Evolutionary conservation across 208 protist genomes (phyloP), one percentile per base, ranked within the genome.

Genomic region (Blechomonas ayalai): DNA sequence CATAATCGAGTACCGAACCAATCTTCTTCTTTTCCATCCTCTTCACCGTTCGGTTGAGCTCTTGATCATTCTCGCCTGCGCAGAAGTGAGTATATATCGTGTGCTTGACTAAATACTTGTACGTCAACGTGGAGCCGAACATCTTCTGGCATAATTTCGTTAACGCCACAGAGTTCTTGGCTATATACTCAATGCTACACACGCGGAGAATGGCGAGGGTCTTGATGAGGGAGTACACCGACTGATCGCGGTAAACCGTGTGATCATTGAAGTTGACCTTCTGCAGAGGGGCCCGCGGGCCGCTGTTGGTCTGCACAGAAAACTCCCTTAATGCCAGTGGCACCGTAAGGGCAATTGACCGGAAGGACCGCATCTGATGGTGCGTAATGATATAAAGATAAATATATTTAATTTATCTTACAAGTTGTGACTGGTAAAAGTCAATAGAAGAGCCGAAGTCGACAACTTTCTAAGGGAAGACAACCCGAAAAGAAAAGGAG

Each of bases 41-140:
- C 9, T 74, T 52, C 20, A 98, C 56, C 0, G 85, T 88, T 32
- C 67, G 33, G 25, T 73, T 53, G 12, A 96, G 59, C 52, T 97
- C 92, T n/a, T 75, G 46, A 22, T 83, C 83, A 53, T 85, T 81
- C 53, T 92, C 89, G n/a, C 95, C 95, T 3, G 84, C 95, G 55
- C 93, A 97, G 52, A 97, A 98, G 54, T 97, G 92, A 36, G 53
- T 50, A 52, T 95, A 98, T 37, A 97, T 92, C n/a, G 90, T 95
- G 23, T 57, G 38, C 59, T 92, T 94, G 20, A 96, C 81, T 3
- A 80, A 31, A 15, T 84, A 40, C 20, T 70, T 67, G 54, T 95
- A 85, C 0, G 86, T 92, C 20, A 95, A 36, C 28, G 52, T 70
- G 7, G 47, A 62, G 24, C 88, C 92, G 1, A 95, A 24, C 7